A percentile compares a stretch with the other conserved stretches of the same genome.
Evolutionary conservation across 2,329 filamentous ascomycete species (phyloP).

Genomic region (Aspergillus pseudoviridinutans): DNA sequence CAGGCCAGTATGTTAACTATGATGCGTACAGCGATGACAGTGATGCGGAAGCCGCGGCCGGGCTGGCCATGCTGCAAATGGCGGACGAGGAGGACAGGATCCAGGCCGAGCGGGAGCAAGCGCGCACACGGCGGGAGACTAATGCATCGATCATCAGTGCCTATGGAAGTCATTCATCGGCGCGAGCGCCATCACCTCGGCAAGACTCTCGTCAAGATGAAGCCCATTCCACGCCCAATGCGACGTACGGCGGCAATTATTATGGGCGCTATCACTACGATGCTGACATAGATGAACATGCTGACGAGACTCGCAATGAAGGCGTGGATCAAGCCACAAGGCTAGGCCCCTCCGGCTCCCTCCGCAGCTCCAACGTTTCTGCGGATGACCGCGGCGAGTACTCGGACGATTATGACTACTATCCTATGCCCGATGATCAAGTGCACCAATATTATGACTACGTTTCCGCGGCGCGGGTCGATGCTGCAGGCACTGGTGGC

Average conservation of each 20-base stretch:
- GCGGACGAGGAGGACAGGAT: slow-evolving; percentile 73
- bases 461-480: slow-evolving; percentile 65
- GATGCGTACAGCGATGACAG: slow-evolving; percentile 66
- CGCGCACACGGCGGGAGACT: slow-evolving; percentile 56
- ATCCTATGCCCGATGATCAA: slow-evolving; percentile 45
- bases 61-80: slow-evolving; percentile 76
- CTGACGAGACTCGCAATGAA: slow-evolving; percentile 18
- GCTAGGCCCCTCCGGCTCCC: slow-evolving; percentile 22
- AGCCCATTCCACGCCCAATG: slow-evolving; percentile 41
- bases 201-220: slow-evolving; percentile 63
- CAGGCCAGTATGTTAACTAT: slow-evolving; percentile 44
- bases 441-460: slow-evolving; percentile 57
- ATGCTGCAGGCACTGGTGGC: slow-evolving; percentile 87
- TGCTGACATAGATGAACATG: slow-evolving; percentile 38
- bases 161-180: slow-evolving; percentile 39
- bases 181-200: slow-evolving; percentile 22
- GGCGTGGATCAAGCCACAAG: slow-evolving; percentile 11
- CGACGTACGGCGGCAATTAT: slow-evolving; percentile 69
- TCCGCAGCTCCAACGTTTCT: slow-evolving; percentile 25
- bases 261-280: slow-evolving; percentile 60
- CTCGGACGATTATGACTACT: slow-evolving; percentile 34
- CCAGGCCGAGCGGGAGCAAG: slow-evolving; percentile 42
- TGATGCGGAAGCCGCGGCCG: slow-evolving; percentile 81
- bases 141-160: slow-evolving; percentile 48
- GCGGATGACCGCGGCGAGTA: slow-evolving; percentile 23